Conservation (phyloP, 2,329 filamentous ascomycete genomes). For the Fusarium mexicanum region DNA sequence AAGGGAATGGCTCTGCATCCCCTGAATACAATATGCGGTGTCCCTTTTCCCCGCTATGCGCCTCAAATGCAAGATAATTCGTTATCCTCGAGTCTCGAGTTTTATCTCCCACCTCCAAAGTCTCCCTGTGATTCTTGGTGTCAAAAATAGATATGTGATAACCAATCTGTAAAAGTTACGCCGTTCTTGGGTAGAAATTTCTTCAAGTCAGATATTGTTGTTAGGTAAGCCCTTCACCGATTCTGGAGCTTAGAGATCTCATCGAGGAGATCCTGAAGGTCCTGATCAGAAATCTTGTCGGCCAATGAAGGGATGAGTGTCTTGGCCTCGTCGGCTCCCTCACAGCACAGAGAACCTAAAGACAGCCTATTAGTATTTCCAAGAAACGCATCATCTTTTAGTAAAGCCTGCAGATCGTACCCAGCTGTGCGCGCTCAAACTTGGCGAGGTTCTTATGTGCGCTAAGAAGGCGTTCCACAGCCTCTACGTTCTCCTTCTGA, state of each 20-base stretch:
- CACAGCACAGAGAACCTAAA: constrained; percentile 88
- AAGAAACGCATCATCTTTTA: no score
- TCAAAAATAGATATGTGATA: constrained; percentile 11
- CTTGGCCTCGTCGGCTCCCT: constrained; percentile 93
- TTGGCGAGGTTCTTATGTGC: constrained; percentile 83
- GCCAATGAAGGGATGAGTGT: constrained; percentile 89
- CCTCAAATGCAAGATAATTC: constrained; percentile 42
- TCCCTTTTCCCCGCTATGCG: constrained; percentile 42
- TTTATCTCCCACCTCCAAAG: constrained; percentile 1
- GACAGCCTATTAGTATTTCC: not conserved
- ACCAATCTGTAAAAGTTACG: constrained; percentile 18
- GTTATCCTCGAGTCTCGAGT: not conserved
- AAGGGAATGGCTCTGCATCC: constrained; percentile 18
- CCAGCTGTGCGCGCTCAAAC: constrained; percentile 93
- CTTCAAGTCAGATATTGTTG: not conserved
- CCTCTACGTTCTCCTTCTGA: constrained; percentile 91
- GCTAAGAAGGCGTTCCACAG: constrained; percentile 87
- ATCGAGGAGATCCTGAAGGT: constrained; percentile 86
- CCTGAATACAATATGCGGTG: constrained; percentile 27
- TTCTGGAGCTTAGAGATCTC: constrained; percentile 84
- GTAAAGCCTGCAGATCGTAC: constrained; percentile 57
- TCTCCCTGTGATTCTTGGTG: constrained; percentile 15
- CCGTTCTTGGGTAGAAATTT: not conserved
- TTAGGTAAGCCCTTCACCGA: constrained; percentile 38
- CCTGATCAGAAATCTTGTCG: constrained; percentile 90